phyloP scores from a whole-genome alignment of 108 stramenopile species.

The Aurantiochytrium sp. region DNA sequence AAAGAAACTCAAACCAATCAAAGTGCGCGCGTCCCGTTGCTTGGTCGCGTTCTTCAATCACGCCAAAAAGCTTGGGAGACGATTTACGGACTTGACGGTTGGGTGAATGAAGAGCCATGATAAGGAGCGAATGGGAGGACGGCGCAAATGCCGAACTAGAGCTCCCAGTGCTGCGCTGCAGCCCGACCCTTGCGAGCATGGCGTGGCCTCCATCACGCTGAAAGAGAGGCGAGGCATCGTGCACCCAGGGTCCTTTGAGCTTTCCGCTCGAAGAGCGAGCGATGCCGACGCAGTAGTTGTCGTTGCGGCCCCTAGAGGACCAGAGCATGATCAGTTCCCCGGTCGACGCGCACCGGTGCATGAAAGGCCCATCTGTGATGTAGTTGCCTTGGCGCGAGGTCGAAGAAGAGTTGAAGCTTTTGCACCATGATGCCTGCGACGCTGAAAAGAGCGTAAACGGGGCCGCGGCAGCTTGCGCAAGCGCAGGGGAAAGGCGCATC shows the following conservation, averaged over 20 bases:
- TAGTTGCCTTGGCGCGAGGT: neutral
- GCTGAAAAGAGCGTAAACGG: neutral
- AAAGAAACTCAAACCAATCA: neutral
- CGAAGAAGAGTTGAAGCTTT: neutral
- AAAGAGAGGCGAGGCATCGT: neutral
- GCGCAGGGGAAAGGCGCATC: neutral
- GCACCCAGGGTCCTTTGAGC: neutral
- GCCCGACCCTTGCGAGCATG: neutral
- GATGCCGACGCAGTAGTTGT: neutral
- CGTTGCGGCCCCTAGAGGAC: neutral
- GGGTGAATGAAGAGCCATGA: slow-evolving; percentile 1
- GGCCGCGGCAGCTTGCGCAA: neutral
- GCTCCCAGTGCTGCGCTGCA: neutral
- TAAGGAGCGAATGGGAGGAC: neutral
- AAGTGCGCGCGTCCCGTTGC: neutral
- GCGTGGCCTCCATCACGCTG: neutral
- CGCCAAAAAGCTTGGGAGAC: neutral
- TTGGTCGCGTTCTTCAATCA: neutral
- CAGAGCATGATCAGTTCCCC: neutral
- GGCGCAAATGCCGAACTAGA: neutral
- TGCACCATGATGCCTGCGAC: neutral
- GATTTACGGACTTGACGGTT: slow-evolving; percentile 2
- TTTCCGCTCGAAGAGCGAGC: neutral
- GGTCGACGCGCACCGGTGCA: neutral
- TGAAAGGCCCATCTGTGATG: slow-evolving; percentile 3